A percentile compares a stretch with the other conserved stretches of the same genome.
Evolutionary conservation across 441 rosid genomes (phyloP).

Genomic region (Sinapis alba): DNA sequence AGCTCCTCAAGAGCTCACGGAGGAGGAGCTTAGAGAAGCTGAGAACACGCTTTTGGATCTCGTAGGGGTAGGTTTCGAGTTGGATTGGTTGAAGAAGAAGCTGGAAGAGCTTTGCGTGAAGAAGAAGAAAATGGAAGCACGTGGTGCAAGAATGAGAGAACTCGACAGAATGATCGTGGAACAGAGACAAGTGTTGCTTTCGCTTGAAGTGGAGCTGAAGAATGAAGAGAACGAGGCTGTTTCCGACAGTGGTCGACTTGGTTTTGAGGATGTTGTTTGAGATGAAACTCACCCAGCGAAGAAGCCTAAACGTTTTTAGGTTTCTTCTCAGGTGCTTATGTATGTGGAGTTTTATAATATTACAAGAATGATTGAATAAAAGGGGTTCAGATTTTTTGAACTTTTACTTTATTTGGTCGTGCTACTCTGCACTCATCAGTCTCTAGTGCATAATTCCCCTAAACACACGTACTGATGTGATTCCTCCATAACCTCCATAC

Average conservation of each 20-base stretch:
- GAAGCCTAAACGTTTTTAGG: neutral
- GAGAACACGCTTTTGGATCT: conserved; percentile 31
- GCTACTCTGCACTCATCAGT: too few species aligned
- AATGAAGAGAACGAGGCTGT: conserved; percentile 38
- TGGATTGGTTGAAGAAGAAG: neutral
- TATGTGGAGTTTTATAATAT: neutral
- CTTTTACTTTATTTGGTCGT: too few species aligned
- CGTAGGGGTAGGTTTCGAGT: conserved; percentile 32
- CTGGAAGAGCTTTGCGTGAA: conserved; percentile 1
- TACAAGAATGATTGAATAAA: too few species aligned
- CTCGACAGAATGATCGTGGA: conserved; percentile 16
- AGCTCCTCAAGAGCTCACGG: conserved; percentile 36
- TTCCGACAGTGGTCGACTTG: conserved; percentile 33
- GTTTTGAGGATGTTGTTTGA: conserved; percentile 22
- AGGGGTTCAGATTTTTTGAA: too few species aligned
- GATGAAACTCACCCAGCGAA: neutral
- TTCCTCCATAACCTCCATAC: too few species aligned
- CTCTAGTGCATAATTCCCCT: too few species aligned
- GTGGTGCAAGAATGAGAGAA: conserved; percentile 33
- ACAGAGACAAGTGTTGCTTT: conserved; percentile 14
- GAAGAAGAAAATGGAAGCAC: conserved; percentile 26
- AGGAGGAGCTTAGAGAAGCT: conserved; percentile 34
- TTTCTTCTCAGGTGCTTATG: neutral
- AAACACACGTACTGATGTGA: too few species aligned
- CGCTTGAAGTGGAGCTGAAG: conserved; percentile 29